Conservation (phyloP, 257 asterid genomes). For the Petunia axillaris region DNA sequence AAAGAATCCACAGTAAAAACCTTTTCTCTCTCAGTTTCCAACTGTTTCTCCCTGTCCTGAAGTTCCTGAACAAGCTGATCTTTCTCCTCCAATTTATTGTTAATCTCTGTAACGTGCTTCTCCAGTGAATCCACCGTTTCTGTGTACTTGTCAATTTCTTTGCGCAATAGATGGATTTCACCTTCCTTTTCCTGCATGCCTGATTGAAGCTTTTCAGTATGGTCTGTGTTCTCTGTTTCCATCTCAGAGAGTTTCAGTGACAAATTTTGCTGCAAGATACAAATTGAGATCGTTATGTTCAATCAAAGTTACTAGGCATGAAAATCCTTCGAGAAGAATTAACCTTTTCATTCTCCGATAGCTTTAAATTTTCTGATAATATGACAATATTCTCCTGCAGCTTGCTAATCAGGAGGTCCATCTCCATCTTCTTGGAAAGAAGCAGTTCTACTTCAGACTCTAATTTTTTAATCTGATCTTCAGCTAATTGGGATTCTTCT, state of each 20-base stretch:
- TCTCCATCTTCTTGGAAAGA: slow-evolving; percentile 62
- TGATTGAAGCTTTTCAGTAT: slow-evolving; percentile 58
- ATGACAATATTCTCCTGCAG: slow-evolving; percentile 61
- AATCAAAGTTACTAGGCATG: slow-evolving; percentile 29
- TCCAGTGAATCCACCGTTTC: slow-evolving; percentile 58
- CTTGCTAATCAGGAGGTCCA: slow-evolving; percentile 59
- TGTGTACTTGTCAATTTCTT: slow-evolving; percentile 58
- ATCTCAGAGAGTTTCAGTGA: slow-evolving; percentile 58
- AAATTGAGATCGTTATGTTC: slow-evolving; percentile 27
- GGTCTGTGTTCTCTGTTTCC: slow-evolving; percentile 63
- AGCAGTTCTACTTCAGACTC: slow-evolving; percentile 70
- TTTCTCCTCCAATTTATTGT: slow-evolving; percentile 65
- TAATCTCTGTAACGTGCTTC: slow-evolving; percentile 60
- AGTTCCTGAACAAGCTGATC: slow-evolving; percentile 60
- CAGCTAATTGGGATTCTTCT: slow-evolving; percentile 85
- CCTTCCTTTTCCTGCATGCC: slow-evolving; percentile 67
- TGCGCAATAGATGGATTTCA: slow-evolving; percentile 57
- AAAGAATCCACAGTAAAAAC: slow-evolving; percentile 41
- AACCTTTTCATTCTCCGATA: slow-evolving; percentile 75
- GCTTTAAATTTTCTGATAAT: slow-evolving; percentile 62
- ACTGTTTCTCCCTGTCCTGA: slow-evolving; percentile 58
- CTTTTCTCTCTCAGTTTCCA: slow-evolving; percentile 75
- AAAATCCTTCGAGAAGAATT: slow-evolving; percentile 39
- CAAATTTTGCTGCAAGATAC: slow-evolving; percentile 75
- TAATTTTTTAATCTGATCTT: slow-evolving; percentile 68